Base-by-base conservation (phyloP, 345 rosid genomes). In the Euphorbia lathyris region DNA sequence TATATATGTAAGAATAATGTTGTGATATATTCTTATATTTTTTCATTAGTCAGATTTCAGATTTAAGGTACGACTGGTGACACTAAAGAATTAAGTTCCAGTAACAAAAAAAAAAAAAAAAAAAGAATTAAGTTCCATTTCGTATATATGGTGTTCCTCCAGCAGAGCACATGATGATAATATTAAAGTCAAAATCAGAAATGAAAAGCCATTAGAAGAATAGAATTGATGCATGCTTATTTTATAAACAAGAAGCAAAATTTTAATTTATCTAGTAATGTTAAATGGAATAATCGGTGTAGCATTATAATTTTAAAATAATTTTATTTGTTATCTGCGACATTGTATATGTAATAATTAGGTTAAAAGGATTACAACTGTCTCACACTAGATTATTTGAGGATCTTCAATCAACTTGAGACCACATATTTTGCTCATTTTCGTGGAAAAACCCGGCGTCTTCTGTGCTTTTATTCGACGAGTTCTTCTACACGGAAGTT, bases 341-440 rank as follows among this genome's bases (percentile, higher is more conserved):
- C n/a, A n/a, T n/a, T n/a, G 7, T 10, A 40, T 40, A 10, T 40
- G 45, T 40, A 10, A 40, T 40, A 40, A 40, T 40, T 40, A 40
- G 45, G 5, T 7, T 1, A 40, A 40, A 32, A 40, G 43, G 7
- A 23, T 12, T 2, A 30, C 40, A 58, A 58, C 25, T 59, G 43
- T 59, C 63, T 59, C 63, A 32, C 63, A 59, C 43, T 59, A 27
- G 14, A 58, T 58, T 29, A 29, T 16, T 9, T 14, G n/a, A n/a
- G n/a, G n/a, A n/a, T n/a, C n/a, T n/a, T n/a, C n/a, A n/a, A n/a
- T n/a, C n/a, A n/a, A n/a, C n/a, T n/a, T n/a, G 62, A 58, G 22
- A 58, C 22, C 62, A 27, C 1, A n/a, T 51, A 47, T 4, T 40
- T 29, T 58, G n/a, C n/a, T 32, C 29, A 16, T 58, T 14, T 58